These are phyloP conservation scores for Chlamydomonas incerta DNA, from an alignment of 139 green algal genomes.

Conservation along the genomic window DNA sequence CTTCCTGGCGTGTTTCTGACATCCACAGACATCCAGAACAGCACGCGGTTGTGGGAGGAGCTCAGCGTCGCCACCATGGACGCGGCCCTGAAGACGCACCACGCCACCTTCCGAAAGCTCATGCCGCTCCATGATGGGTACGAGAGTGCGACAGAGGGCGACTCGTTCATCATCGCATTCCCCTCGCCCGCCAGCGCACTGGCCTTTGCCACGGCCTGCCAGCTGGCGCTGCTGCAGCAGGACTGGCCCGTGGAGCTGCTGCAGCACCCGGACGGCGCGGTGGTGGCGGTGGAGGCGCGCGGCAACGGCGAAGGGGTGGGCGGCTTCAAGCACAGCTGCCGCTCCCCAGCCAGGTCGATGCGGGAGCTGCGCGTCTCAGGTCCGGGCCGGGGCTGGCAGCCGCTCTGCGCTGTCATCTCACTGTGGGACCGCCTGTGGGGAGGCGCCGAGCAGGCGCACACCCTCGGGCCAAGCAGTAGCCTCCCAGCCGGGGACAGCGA, in stretches of 20 bases:
- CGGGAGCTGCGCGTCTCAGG: too few species aligned
- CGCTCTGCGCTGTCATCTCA: background rate
- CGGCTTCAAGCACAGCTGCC: background rate
- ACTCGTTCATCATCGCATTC: constrained; percentile 60
- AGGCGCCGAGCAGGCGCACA: too few species aligned
- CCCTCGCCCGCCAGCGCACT: constrained; percentile 48
- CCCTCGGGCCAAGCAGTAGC: too few species aligned
- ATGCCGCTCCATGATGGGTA: background rate
- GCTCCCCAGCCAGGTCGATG: background rate
- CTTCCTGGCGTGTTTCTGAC: too few species aligned
- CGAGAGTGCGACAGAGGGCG: constrained; percentile 32
- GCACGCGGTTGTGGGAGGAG: constrained; percentile 11
- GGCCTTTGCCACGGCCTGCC: constrained; percentile 5
- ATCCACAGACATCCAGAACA: constrained; percentile 1
- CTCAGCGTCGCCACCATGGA: background rate
- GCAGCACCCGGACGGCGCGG: background rate
- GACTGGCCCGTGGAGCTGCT: background rate
- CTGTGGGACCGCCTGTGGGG: background rate
- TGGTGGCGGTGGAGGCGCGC: background rate
- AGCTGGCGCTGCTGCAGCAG: constrained; percentile 3
- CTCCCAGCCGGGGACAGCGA: too few species aligned
- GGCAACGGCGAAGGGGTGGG: background rate
- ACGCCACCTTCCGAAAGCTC: background rate
- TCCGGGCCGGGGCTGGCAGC: background rate
- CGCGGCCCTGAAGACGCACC: background rate